These are phyloP conservation scores for Lactarius deliciosus DNA, from an alignment of 768 basidiomycete species.

Conservation along the genomic window DNA sequence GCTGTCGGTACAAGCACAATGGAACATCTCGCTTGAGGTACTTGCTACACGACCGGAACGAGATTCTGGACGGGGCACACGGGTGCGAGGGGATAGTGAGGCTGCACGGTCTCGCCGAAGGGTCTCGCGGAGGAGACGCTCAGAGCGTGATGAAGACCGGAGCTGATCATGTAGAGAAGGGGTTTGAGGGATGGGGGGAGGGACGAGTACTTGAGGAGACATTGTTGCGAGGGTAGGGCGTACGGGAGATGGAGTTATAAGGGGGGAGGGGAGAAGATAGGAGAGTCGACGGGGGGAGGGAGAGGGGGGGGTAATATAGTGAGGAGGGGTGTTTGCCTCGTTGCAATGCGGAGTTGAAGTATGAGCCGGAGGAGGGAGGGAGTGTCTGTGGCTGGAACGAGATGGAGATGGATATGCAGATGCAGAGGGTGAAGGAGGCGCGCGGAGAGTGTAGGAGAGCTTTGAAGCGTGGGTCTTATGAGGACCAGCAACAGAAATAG, in stretches of 20 bases:
- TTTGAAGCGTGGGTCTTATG: constrained; percentile 21
- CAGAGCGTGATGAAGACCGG: constrained; percentile 51
- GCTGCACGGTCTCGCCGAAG: constrained; percentile 47
- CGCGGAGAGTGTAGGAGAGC: not conserved
- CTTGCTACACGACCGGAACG: constrained; percentile 19
- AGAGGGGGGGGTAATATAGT: constrained; percentile 24
- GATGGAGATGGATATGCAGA: constrained; percentile 20
- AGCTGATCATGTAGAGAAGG: constrained; percentile 29
- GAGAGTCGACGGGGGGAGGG: constrained; percentile 18
- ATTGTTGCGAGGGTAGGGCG: constrained; percentile 40
- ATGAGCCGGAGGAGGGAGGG: constrained; percentile 12
- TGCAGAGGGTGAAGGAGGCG: constrained; percentile 12
- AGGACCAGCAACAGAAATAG: constrained; percentile 11
- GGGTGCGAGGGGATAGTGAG: constrained; percentile 31
- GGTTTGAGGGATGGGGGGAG: constrained; percentile 28
- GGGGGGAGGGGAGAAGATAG: constrained; percentile 13
- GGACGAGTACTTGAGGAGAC: constrained; percentile 37
- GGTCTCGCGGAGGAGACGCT: constrained; percentile 56
- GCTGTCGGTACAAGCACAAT: constrained; percentile 31
- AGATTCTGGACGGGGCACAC: constrained; percentile 24
- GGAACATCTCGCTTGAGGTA: constrained; percentile 26
- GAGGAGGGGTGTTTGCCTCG: constrained; percentile 27
- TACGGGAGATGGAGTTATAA: constrained; percentile 30
- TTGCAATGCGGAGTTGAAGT: constrained; percentile 26
- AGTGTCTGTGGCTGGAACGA: constrained; percentile 11